Percentiles rank a stretch among this genome's conserved stretches.
Evolutionary conservation across 1,139 yeast genomes (phyloP).

Genomic region (Saccharomyces uvarum): DNA sequence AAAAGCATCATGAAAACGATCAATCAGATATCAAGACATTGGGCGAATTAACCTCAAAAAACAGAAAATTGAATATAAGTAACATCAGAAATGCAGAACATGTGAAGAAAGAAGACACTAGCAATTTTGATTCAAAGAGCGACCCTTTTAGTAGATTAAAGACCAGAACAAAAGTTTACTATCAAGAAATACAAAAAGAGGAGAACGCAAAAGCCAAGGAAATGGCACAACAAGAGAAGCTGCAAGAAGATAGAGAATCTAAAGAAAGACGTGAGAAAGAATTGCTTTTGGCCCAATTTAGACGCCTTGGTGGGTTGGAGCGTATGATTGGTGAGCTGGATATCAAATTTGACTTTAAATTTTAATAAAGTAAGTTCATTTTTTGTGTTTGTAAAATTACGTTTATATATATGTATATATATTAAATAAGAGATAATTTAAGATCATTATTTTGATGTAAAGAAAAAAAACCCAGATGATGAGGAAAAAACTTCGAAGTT

Average conservation of each 20-base stretch:
- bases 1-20: slow-evolving; percentile 33
- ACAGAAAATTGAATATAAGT: slow-evolving; percentile 71
- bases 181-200: slow-evolving; percentile 42
- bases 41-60: slow-evolving; percentile 44
- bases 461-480: background rate
- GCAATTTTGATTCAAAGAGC: slow-evolving; percentile 43
- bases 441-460: background rate
- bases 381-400: background rate
- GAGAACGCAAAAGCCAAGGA: slow-evolving; percentile 41
- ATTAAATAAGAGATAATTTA: background rate
- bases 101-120: slow-evolving; percentile 41
- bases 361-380: slow-evolving; percentile 14
- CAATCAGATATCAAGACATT: slow-evolving; percentile 32
- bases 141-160: slow-evolving; percentile 89
- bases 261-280: slow-evolving; percentile 33
- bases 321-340: slow-evolving; percentile 41
- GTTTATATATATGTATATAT: slow-evolving; percentile 1
- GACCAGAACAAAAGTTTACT: slow-evolving; percentile 79
- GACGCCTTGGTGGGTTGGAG: slow-evolving; percentile 40
- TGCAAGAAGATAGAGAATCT: slow-evolving; percentile 32
- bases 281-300: slow-evolving; percentile 32
- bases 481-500: background rate
- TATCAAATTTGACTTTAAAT: slow-evolving; percentile 38
- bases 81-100: slow-evolving; percentile 76
- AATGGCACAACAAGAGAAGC: slow-evolving; percentile 34